These are phyloP conservation scores for Isabelozyma gotoi DNA, from an alignment of 805 yeast species.

Conservation along the genomic window DNA sequence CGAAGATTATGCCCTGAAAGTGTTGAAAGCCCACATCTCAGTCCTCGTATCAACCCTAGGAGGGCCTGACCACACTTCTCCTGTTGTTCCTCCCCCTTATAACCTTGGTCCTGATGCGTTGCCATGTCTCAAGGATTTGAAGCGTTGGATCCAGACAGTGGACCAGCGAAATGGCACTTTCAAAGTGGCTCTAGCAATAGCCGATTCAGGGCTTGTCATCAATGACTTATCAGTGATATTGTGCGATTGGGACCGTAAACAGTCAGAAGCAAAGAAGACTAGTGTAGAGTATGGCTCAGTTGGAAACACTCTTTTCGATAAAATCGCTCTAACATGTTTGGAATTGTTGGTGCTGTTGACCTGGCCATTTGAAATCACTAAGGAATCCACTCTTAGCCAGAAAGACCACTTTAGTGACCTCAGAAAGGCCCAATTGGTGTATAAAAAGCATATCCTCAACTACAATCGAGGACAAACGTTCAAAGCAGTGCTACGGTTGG, in stretches of 20 bases:
- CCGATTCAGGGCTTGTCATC: conserved; percentile 69
- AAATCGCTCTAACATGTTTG: conserved; percentile 67
- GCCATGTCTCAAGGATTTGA: conserved; percentile 83
- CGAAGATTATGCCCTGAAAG: conserved; percentile 34
- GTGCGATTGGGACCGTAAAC: conserved; percentile 63
- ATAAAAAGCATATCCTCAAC: conserved; percentile 66
- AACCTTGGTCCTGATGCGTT: conserved; percentile 84
- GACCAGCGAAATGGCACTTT: conserved; percentile 70
- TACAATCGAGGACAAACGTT: conserved; percentile 62
- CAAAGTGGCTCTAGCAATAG: conserved; percentile 87
- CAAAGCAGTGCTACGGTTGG: conserved; percentile 67
- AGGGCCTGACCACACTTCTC: conserved; percentile 71
- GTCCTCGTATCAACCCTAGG: conserved; percentile 87
- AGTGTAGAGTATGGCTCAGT: conserved; percentile 15
- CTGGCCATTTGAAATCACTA: conserved; percentile 75
- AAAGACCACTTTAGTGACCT: conserved; percentile 57
- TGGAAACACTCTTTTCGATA: conserved; percentile 40
- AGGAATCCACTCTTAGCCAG: conserved; percentile 59
- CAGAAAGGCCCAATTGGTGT: conserved; percentile 63
- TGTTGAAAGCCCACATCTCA: conserved; percentile 71
- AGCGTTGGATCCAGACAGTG: conserved; percentile 81
- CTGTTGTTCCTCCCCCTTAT: conserved; percentile 52
- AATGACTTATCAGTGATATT: conserved; percentile 76
- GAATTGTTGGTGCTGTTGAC: conserved; percentile 83
- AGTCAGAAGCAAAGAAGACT: conserved; percentile 28